phyloP scores from a whole-genome alignment of 179 eudicot genomes.

The Actinidia polygama region DNA sequence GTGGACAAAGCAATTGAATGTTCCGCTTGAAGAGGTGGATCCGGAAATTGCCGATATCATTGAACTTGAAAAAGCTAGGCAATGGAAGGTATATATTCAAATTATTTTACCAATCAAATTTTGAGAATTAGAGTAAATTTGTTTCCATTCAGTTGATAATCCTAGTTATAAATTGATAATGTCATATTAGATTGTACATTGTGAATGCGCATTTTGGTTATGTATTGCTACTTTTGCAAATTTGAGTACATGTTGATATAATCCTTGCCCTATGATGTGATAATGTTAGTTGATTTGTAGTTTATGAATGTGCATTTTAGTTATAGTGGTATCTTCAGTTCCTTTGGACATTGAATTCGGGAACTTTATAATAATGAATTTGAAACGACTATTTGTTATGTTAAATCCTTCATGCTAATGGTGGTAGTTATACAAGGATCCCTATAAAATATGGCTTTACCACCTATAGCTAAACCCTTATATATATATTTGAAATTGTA shows the following conservation, averaged over 20 bases:
- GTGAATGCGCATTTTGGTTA: not conserved
- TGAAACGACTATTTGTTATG: no score
- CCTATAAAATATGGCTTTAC: no score
- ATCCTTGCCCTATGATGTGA: not conserved
- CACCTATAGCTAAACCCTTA: no score
- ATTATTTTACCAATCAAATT: not conserved
- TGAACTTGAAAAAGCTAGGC: slow-evolving; percentile 91
- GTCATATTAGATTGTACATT: not conserved
- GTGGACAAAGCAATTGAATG: slow-evolving; percentile 94
- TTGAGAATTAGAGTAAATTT: not conserved
- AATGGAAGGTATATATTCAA: slow-evolving; percentile 75
- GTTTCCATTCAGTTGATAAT: not conserved
- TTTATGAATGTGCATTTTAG: not conserved
- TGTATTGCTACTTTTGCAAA: no score
- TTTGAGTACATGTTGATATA: no score
- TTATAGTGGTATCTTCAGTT: not conserved
- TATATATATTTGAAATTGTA: no score
- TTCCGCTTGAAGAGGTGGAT: slow-evolving; percentile 78
- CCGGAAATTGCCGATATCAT: slow-evolving; percentile 86
- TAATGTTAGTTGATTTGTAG: not conserved
- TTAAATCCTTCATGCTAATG: no score
- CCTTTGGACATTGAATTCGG: not conserved
- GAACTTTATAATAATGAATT: no score
- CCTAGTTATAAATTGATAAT: not conserved
- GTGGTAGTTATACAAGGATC: no score